Conservation (phyloP, 805 yeast genomes). For the Diddensiella transvaalensis region DNA sequence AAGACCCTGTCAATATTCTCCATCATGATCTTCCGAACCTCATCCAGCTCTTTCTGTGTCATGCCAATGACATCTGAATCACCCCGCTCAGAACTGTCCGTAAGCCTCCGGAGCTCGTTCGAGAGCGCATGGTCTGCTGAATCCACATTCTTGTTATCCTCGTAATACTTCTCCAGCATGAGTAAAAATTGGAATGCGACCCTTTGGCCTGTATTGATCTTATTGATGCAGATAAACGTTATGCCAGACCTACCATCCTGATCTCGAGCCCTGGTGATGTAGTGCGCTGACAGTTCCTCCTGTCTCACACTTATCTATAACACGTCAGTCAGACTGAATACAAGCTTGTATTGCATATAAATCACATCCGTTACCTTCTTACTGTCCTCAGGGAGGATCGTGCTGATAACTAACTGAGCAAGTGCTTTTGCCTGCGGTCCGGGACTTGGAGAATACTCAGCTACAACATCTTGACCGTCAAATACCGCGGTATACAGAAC, state of each 20-base stretch:
- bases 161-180: slow-evolving; percentile 17
- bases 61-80: slow-evolving; percentile 26
- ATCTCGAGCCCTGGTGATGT: slow-evolving; percentile 26
- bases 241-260: slow-evolving; percentile 28
- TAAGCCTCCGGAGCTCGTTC: slow-evolving; percentile 4
- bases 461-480: slow-evolving; percentile 12
- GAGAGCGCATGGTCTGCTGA: neutral
- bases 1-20: slow-evolving; percentile 69
- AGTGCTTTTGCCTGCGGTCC: slow-evolving; percentile 15
- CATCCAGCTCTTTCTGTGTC: slow-evolving; percentile 50
- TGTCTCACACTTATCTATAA: slow-evolving; percentile 30
- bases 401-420: slow-evolving; percentile 21
- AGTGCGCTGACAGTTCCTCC: slow-evolving; percentile 32
- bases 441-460: slow-evolving; percentile 17
- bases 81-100: slow-evolving; percentile 17
- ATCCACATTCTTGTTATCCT: neutral
- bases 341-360: too few relatives aligned
- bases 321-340: too few relatives aligned
- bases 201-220: slow-evolving; percentile 19
- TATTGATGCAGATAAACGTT: slow-evolving; percentile 28
- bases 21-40: slow-evolving; percentile 64
- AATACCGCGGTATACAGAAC: slow-evolving; percentile 20
- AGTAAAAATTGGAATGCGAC: slow-evolving; percentile 25
- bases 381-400: slow-evolving; percentile 27
- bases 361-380: slow-evolving; percentile 29